phyloP scores from a whole-genome alignment of 164 flowering plant genomes.

The Paratinospora sagittata region DNA sequence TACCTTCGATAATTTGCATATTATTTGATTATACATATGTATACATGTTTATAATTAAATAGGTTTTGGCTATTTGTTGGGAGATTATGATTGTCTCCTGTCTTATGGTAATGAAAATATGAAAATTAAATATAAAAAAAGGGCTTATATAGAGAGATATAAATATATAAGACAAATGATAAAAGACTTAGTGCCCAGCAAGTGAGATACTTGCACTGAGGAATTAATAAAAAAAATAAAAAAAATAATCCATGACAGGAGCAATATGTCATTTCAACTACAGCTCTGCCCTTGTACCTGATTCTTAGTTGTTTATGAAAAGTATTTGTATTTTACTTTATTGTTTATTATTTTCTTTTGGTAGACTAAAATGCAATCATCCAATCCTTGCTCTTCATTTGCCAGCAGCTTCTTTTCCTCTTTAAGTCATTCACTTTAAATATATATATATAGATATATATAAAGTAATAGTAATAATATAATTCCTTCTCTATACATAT shows the following conservation, averaged over 20 bases:
- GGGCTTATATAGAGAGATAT: background rate
- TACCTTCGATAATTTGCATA: too few relatives aligned
- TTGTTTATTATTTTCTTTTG: constrained; percentile 16
- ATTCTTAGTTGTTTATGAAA: background rate
- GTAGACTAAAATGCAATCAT: constrained; percentile 28
- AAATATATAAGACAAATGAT: too few relatives aligned
- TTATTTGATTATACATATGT: too few relatives aligned
- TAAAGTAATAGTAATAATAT: too few relatives aligned
- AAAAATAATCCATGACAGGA: too few relatives aligned
- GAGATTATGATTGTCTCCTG: background rate
- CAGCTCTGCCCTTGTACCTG: background rate
- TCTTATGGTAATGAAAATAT: too few relatives aligned
- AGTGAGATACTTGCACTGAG: constrained; percentile 11
- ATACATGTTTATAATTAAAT: too few relatives aligned
- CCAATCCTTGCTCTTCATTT: constrained; percentile 26
- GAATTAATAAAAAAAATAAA: background rate
- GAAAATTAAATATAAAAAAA: too few relatives aligned
- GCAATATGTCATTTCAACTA: too few relatives aligned
- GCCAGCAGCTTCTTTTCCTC: constrained; percentile 10
- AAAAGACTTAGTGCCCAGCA: constrained; percentile 4
- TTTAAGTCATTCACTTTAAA: background rate
- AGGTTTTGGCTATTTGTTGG: background rate
- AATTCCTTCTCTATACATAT: background rate
- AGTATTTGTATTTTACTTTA: constrained; percentile 11
- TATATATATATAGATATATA: background rate